Percentiles rank a stretch among this genome's conserved stretches.
Conservation (phyloP, 1,284 basidiomycete species). For the Moniliophthora roreri region DNA sequence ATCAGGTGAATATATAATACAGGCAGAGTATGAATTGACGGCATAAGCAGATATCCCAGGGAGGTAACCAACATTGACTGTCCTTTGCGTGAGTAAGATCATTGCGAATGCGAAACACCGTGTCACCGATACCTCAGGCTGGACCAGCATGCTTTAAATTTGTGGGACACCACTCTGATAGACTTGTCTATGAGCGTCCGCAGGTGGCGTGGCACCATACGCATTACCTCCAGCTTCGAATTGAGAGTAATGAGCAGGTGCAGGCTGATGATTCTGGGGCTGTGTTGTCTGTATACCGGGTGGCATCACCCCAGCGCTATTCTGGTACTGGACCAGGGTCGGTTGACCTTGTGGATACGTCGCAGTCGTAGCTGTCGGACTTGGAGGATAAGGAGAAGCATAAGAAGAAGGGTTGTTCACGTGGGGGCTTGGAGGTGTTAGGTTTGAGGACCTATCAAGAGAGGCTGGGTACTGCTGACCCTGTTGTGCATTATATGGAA, state of each 20-base stretch:
- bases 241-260: too few relatives aligned
- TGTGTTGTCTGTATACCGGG: not conserved
- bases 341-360: not conserved
- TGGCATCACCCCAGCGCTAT: not conserved
- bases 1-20: too few relatives aligned
- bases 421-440: not conserved
- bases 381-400: not conserved
- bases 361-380: not conserved
- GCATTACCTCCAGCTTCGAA: too few relatives aligned
- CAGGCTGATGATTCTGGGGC: not conserved
- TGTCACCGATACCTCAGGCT: too few relatives aligned
- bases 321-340: not conserved
- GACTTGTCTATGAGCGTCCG: not conserved
- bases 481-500: not conserved
- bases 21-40: too few relatives aligned
- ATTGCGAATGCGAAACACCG: too few relatives aligned
- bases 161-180: slow-evolving; percentile 1
- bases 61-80: too few relatives aligned
- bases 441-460: not conserved
- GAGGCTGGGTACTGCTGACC: not conserved
- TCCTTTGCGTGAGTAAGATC: too few relatives aligned
- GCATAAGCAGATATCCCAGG: too few relatives aligned
- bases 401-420: not conserved
- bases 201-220: too few relatives aligned
- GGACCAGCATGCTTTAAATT: not conserved